These are phyloP conservation scores for Penicillium griseofulvum DNA, from an alignment of 2,329 filamentous ascomycete species.

Conservation along the genomic window DNA sequence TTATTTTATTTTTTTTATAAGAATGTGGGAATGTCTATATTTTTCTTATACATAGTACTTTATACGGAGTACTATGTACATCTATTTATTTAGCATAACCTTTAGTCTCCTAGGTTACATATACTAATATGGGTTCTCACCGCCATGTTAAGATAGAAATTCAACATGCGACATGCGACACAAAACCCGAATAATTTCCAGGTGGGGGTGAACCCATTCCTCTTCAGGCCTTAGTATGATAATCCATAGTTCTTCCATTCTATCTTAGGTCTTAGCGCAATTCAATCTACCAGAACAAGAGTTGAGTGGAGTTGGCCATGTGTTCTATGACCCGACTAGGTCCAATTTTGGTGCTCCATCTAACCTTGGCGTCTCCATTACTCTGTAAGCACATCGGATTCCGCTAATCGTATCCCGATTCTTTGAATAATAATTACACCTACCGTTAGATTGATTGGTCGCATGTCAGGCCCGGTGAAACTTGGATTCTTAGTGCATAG, in stretches of 20 bases:
- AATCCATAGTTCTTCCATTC: constrained; percentile 19
- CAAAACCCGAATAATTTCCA: not conserved
- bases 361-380: not conserved
- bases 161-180: constrained; percentile 2
- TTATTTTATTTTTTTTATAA: constrained; percentile 5
- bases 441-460: constrained; percentile 17
- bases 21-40: not conserved
- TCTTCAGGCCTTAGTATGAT: constrained; percentile 5
- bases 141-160: not conserved
- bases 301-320: constrained; percentile 17
- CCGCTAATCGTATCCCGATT: constrained; percentile 12
- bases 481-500: not conserved
- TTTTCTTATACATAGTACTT: not conserved
- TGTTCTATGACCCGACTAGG: constrained; percentile 21
- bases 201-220: constrained; percentile 14
- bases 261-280: constrained; percentile 21
- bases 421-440: constrained; percentile 15
- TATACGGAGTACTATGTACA: no score
- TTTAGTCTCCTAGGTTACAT: no score
- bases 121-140: not conserved
- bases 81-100: no score
- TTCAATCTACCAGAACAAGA: constrained; percentile 10
- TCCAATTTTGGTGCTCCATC: constrained; percentile 4
- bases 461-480: not conserved
- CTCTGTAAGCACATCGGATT: not conserved